Percentiles rank a stretch among this genome's conserved stretches.
Evolutionary conservation across 139 green algal species (phyloP).

Genomic region (Trebouxia sp.): DNA sequence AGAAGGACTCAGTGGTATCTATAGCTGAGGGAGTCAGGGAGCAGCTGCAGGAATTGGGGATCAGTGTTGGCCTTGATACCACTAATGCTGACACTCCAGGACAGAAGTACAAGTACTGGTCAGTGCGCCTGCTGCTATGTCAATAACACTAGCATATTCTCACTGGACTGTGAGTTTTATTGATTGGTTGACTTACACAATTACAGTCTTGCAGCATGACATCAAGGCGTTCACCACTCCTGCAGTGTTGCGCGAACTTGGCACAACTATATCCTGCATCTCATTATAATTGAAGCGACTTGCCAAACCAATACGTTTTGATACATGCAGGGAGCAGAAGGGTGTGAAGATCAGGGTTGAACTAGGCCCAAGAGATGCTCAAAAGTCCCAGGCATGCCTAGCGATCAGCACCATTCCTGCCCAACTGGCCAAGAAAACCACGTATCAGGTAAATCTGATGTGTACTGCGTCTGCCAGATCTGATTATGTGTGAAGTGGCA

Average conservation of each 20-base stretch:
- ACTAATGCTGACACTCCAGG: constrained; percentile 60
- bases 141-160: not conserved
- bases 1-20: constrained; percentile 47
- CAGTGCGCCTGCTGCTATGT: not conserved
- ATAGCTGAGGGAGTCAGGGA: constrained; percentile 37
- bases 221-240: not conserved
- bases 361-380: constrained; percentile 47
- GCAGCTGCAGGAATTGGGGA: constrained; percentile 41
- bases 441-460: not conserved
- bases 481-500: not conserved
- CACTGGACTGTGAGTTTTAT: not conserved
- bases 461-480: not conserved
- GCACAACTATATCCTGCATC: not conserved
- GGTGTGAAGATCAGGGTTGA: constrained; percentile 50
- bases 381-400: constrained; percentile 30
- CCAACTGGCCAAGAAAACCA: constrained; percentile 47
- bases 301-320: not conserved
- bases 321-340: constrained; percentile 46
- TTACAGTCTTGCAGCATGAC: not conserved
- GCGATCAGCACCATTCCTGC: constrained; percentile 37
- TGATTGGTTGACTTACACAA: not conserved
- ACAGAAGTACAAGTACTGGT: constrained; percentile 67
- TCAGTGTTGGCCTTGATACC: constrained; percentile 52
- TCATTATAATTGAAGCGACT: not conserved
- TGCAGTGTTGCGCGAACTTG: not conserved